Evolutionary conservation across 208 protist species (phyloP).

Genomic region (Acanthamoeba sp.): DNA sequence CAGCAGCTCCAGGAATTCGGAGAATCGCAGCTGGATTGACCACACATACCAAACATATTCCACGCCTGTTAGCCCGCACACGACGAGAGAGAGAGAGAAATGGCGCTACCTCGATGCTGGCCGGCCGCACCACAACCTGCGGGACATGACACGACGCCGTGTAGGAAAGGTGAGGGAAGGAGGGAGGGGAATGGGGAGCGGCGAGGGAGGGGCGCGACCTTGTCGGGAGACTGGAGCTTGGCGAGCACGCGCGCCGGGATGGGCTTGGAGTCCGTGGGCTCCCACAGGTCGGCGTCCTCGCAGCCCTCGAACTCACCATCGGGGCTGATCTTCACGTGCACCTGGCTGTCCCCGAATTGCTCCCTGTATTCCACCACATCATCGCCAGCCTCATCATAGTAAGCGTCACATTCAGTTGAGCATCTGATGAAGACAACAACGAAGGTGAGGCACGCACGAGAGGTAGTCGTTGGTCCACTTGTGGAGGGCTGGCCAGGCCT

Average conservation of each 20-base stretch:
- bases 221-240: conserved; percentile 30
- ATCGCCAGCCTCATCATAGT: too few relatives aligned
- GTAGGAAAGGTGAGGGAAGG: too few relatives aligned
- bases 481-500: not conserved
- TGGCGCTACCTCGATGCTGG: not conserved
- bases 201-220: not conserved
- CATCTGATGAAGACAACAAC: not conserved
- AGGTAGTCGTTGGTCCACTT: conserved; percentile 28
- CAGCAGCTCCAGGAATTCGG: conserved; percentile 30
- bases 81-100: too few relatives aligned
- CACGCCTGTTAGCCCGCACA: not conserved
- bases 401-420: too few relatives aligned
- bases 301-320: conserved; percentile 53
- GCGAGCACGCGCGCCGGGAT: not conserved
- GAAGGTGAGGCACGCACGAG: not conserved
- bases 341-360: not conserved
- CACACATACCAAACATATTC: not conserved
- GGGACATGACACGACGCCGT: not conserved
- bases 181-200: too few relatives aligned
- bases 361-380: too few relatives aligned
- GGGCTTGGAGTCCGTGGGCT: not conserved
- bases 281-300: not conserved
- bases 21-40: not conserved
- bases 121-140: not conserved
- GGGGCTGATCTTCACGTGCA: conserved; percentile 34